phyloP scores from a whole-genome alignment of 2,329 filamentous ascomycete genomes.

The Tolypocladium capitatum region DNA sequence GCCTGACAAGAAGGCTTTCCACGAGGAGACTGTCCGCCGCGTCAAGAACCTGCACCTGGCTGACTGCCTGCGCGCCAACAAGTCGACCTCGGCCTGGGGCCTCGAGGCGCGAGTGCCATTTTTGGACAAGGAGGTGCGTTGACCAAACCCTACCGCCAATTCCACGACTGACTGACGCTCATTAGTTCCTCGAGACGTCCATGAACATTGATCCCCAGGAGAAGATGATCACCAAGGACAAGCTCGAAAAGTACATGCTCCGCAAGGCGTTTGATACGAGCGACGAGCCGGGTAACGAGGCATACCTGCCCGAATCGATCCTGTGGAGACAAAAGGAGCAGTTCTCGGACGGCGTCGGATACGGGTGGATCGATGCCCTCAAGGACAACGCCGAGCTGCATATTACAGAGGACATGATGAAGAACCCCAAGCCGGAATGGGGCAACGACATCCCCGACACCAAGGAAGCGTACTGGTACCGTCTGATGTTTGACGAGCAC shows the following conservation, averaged over 20 bases:
- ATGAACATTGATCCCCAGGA: conserved; percentile 93
- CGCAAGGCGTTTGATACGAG: conserved; percentile 94
- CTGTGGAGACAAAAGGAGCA: conserved; percentile 99
- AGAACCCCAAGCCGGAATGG: conserved; percentile 96
- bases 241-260: conserved; percentile 94
- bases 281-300: conserved; percentile 64
- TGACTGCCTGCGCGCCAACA: conserved; percentile 97
- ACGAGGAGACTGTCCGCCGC: conserved; percentile 84
- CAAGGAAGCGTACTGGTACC: conserved; percentile 99
- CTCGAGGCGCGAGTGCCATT: conserved; percentile 96
- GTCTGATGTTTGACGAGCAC: conserved; percentile 96
- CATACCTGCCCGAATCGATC: conserved; percentile 93
- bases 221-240: conserved; percentile 86
- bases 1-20: conserved; percentile 82
- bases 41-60: conserved; percentile 93
- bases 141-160: too few relatives aligned
- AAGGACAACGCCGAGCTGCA: conserved; percentile 87
- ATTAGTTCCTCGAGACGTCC: conserved; percentile 69
- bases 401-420: conserved; percentile 95
- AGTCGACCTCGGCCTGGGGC: conserved; percentile 96
- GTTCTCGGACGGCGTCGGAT: conserved; percentile 96
- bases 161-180: conserved; percentile 1
- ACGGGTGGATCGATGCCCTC: conserved; percentile 95
- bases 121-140: conserved; percentile 70
- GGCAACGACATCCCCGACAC: conserved; percentile 82